These are phyloP conservation scores for Closterium sp. DNA, from an alignment of 139 green algal species.

Conservation along the genomic window DNA sequence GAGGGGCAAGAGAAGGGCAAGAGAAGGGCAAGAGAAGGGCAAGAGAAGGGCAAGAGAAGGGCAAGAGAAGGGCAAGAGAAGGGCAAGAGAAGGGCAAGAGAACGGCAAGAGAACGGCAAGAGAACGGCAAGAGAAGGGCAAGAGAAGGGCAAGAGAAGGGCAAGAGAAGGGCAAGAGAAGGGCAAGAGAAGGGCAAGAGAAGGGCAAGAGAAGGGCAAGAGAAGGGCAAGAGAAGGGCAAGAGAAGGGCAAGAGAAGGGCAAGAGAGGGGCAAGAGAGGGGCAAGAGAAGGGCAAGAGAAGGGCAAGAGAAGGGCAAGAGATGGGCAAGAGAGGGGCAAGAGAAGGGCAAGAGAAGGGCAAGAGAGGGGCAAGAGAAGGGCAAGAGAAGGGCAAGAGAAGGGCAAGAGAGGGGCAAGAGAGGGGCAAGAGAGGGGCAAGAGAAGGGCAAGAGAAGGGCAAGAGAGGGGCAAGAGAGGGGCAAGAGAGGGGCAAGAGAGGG, in stretches of 20 bases:
- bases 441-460: too few species aligned
- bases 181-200: neutral
- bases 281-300: conserved; percentile 36
- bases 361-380: neutral
- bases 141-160: too few species aligned
- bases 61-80: too few species aligned
- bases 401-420: conserved; percentile 28
- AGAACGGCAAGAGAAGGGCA: conserved; percentile 69
- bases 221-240: conserved; percentile 48
- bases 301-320: conserved; percentile 64
- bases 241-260: too few species aligned
- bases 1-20: neutral
- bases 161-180: too few species aligned
- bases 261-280: too few species aligned
- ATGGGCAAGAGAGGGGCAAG: too few species aligned
- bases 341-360: too few species aligned
- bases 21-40: conserved; percentile 50
- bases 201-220: conserved; percentile 60
- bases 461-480: neutral
- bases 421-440: too few species aligned
- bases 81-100: too few species aligned
- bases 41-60: conserved; percentile 60
- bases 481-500: conserved; percentile 66
- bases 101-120: neutral
- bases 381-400: conserved; percentile 65